Percentiles rank a stretch among this genome's conserved stretches.
Evolutionary conservation across 2,329 filamentous ascomycete genomes (phyloP).

Genomic region (Trichoderma sp.): DNA sequence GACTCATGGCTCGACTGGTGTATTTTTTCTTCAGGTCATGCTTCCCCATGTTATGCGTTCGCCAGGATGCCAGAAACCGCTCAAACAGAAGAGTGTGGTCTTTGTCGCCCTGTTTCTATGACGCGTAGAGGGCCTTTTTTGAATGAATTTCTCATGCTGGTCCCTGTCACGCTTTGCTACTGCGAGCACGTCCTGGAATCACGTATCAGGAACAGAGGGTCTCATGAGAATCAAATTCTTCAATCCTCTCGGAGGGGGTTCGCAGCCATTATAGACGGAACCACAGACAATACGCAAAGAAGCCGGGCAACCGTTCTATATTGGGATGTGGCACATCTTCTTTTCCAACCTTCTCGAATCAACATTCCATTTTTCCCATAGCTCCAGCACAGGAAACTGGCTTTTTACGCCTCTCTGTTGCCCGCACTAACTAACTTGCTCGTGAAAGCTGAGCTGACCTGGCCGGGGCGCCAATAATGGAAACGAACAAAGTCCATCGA

Average conservation of each 20-base stretch:
- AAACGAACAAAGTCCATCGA: background rate
- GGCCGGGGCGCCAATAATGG: background rate
- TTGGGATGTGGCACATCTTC: background rate
- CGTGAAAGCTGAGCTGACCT: background rate
- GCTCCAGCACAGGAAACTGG: background rate
- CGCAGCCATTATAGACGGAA: background rate
- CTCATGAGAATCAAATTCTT: background rate
- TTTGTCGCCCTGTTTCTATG: slow-evolving; percentile 7
- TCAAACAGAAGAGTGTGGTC: background rate
- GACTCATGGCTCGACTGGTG: background rate
- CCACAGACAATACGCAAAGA: background rate
- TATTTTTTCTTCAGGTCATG: background rate
- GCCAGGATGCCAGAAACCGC: background rate
- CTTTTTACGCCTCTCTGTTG: background rate
- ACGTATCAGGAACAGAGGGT: background rate
- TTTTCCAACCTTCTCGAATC: background rate
- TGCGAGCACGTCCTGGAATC: background rate
- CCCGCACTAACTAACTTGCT: background rate
- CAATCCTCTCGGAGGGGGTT: background rate
- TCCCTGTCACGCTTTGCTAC: background rate
- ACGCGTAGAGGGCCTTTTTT: background rate
- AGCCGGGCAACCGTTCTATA: slow-evolving; percentile 4
- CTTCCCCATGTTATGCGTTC: background rate
- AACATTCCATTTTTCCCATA: background rate
- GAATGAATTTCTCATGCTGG: background rate